These are phyloP conservation scores for Tulasnella sp. DNA, from an alignment of 768 basidiomycete species.

Conservation along the genomic window DNA sequence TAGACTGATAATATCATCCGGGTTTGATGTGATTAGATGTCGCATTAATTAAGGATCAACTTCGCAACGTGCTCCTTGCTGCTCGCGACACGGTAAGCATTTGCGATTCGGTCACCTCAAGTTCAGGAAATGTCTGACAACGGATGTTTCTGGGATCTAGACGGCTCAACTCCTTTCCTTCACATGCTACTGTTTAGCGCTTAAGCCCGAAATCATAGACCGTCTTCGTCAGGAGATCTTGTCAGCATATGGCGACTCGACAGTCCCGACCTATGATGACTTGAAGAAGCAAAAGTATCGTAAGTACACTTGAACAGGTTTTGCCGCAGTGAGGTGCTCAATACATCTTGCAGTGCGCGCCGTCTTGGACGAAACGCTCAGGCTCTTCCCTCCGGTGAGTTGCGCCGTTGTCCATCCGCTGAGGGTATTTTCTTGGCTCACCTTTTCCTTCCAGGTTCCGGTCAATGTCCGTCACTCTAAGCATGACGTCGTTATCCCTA, in stretches of 20 bases:
- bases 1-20: neutral
- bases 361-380: slow-evolving; percentile 31
- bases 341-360: slow-evolving; percentile 27
- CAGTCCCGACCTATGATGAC: slow-evolving; percentile 24
- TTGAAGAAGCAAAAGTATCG: slow-evolving; percentile 25
- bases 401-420: no score
- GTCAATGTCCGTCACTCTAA: slow-evolving; percentile 23
- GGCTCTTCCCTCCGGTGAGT: slow-evolving; percentile 32
- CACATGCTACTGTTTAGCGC: slow-evolving; percentile 27
- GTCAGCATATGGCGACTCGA: neutral
- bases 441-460: neutral
- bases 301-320: neutral
- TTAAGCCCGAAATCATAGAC: slow-evolving; percentile 25
- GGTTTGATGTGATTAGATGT: neutral
- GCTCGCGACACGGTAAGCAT: slow-evolving; percentile 31
- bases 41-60: slow-evolving; percentile 6
- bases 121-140: neutral
- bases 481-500: slow-evolving; percentile 21
- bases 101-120: neutral
- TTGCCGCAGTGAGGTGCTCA: neutral
- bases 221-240: slow-evolving; percentile 26
- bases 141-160: slow-evolving; percentile 8
- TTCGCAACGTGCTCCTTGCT: slow-evolving; percentile 28
- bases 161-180: slow-evolving; percentile 30
- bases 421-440: neutral